Percentiles rank a stretch among this genome's conserved stretches.
Evolutionary conservation across 441 rosid genomes (phyloP).

Genomic region (Eruca vesicaria): DNA sequence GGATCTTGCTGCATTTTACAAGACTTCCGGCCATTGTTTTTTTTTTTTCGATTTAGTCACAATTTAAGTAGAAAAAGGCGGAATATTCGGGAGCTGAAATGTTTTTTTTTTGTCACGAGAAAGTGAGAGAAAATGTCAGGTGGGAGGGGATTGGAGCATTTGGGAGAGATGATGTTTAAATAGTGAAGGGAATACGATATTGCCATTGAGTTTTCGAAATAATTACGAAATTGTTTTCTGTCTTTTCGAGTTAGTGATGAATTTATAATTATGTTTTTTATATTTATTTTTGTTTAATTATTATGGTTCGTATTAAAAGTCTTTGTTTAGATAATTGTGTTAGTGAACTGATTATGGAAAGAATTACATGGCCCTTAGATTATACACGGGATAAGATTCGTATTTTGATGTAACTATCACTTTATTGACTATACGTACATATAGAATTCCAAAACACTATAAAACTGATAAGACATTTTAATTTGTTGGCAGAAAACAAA

Average conservation of each 20-base stretch:
- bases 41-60: background rate
- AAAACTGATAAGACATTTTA: conserved; percentile 1
- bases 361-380: background rate
- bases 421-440: conserved; percentile 21
- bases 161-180: conserved; percentile 39
- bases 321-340: conserved; percentile 15
- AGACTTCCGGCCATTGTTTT: conserved; percentile 49
- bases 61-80: background rate
- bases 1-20: conserved; percentile 86
- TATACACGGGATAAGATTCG: conserved; percentile 20
- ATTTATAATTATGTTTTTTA: background rate
- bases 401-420: conserved; percentile 14
- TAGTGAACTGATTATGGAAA: conserved; percentile 9
- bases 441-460: background rate
- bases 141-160: conserved; percentile 38
- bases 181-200: conserved; percentile 22
- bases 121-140: conserved; percentile 20
- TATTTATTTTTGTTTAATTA: background rate
- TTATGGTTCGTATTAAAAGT: conserved; percentile 23
- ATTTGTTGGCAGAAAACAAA: background rate
- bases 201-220: conserved; percentile 34
- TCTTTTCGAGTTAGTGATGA: conserved; percentile 9
- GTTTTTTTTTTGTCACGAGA: background rate
- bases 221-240: conserved; percentile 41
- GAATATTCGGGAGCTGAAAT: too few relatives aligned